Conservation (phyloP, 441 rosid species). For the Gossypium schwendimanii region DNA sequence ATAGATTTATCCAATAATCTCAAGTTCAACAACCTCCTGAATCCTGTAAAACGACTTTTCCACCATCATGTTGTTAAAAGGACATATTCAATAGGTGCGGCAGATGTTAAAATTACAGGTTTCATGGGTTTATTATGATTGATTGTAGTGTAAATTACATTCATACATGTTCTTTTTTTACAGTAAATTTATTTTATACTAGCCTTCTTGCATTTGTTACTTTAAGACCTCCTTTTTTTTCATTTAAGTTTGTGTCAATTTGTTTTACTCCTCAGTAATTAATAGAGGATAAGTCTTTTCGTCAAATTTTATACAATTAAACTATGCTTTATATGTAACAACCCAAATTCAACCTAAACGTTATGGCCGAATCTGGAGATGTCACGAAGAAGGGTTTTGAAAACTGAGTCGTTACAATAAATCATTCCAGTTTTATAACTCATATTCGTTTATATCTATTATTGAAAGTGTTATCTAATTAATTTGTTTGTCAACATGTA, state of each 20-base stretch:
- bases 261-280: neutral
- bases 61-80: neutral
- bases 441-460: no score
- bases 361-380: no score
- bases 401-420: no score
- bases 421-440: no score
- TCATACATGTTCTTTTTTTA: slow-evolving; percentile 2
- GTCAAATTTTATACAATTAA: no score
- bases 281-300: neutral
- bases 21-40: neutral
- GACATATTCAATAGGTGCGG: neutral
- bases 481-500: no score
- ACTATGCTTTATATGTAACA: no score
- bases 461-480: no score
- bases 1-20: neutral
- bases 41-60: neutral
- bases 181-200: slow-evolving; percentile 19
- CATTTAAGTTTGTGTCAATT: neutral
- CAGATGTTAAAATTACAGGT: neutral
- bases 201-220: neutral
- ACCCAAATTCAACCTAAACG: no score
- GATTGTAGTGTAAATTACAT: slow-evolving; percentile 25
- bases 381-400: no score
- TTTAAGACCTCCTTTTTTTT: neutral
- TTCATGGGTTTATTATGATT: neutral